Base-by-base conservation (phyloP, 371 early-diverging fungal genomes). In the Mortierella polycephala region DNA sequence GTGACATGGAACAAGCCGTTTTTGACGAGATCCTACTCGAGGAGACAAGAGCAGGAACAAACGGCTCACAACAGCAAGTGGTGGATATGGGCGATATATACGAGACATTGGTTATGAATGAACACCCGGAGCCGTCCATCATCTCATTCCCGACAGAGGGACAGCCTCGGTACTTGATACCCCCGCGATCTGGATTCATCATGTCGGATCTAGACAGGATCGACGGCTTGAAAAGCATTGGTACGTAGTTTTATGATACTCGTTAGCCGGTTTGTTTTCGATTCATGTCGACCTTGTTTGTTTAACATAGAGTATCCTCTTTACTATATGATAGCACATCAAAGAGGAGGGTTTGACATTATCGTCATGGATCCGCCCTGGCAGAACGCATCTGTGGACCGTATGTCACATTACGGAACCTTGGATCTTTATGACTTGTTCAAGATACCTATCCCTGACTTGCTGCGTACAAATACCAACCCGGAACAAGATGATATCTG, bases 291-390 rank as follows among this genome's bases (percentile, higher is more conserved):
- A 55, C n/a, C 41, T 59, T 51, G 2, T 39, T 59, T 8, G 30
- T 21, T n/a, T 47, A 18, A 41, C 13, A 42, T 44, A 16, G 44
- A 18, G 1, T 40, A 5, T 44, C 50, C 21, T 60, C 16, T 50
- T 14, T 52, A 53, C 1, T 50, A 18, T 14, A 53, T 12, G 5
- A 40, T 53, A 76, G 77, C 77, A 12, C 42, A 41, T 0, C 52
- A 57, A 47, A 59, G 49, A 18, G 82, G 81, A 44, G 85, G 84
- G 10, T 91, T 86, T 59, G 86, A 89, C 67, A 64, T 90, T 9
- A 83, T 94, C 30, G 85, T 94, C 0, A 86, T 91, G 87, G 94
- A 94, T 69, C 93, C 93, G 41, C 94, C 94, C 30, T 94, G 92
- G 93, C 89, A 88, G 13, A 94, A 94, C 64, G 90, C 71, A 11